Evolutionary conservation across 371 early-diverging fungal species (phyloP).

Genomic region (Smittium culicis): DNA sequence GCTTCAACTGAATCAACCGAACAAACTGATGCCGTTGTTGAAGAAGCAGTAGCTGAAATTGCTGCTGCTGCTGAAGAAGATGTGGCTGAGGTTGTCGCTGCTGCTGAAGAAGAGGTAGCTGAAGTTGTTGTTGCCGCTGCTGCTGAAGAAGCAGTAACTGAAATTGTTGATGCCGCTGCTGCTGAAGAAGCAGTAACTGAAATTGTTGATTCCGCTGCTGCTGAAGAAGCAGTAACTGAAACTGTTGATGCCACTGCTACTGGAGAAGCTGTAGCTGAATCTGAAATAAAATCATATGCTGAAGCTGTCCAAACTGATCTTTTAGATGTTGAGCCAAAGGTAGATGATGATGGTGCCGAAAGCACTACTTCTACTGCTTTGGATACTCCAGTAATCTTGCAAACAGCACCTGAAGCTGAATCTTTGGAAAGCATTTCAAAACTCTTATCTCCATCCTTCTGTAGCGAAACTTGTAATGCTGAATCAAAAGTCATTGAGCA

Average conservation of each 20-base stretch:
- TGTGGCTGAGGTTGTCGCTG: slow-evolving; percentile 6
- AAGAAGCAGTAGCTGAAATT: neutral
- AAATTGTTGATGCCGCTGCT: slow-evolving; percentile 1
- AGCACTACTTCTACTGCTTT: neutral
- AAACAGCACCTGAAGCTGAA: slow-evolving; percentile 13
- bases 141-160: slow-evolving; percentile 10
- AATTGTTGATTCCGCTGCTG: neutral
- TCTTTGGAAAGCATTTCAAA: too few species aligned
- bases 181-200: slow-evolving; percentile 10
- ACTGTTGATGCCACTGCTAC: slow-evolving; percentile 3
- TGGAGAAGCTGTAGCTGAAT: slow-evolving; percentile 9
- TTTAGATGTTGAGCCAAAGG: too few species aligned
- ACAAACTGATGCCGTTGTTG: neutral
- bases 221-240: slow-evolving; percentile 1
- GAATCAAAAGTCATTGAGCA: slow-evolving; percentile 46
- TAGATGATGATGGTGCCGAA: slow-evolving; percentile 6
- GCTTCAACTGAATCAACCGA: neutral
- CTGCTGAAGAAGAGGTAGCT: slow-evolving; percentile 9
- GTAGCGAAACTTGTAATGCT: slow-evolving; percentile 44
- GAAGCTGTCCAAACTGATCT: too few species aligned
- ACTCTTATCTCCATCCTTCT: slow-evolving; percentile 48
- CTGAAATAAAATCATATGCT: too few species aligned
- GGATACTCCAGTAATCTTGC: neutral
- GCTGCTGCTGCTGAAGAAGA: slow-evolving; percentile 5
- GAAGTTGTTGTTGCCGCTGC: neutral